phyloP scores from a whole-genome alignment of 768 basidiomycete species.

The Boletellus sp. region DNA sequence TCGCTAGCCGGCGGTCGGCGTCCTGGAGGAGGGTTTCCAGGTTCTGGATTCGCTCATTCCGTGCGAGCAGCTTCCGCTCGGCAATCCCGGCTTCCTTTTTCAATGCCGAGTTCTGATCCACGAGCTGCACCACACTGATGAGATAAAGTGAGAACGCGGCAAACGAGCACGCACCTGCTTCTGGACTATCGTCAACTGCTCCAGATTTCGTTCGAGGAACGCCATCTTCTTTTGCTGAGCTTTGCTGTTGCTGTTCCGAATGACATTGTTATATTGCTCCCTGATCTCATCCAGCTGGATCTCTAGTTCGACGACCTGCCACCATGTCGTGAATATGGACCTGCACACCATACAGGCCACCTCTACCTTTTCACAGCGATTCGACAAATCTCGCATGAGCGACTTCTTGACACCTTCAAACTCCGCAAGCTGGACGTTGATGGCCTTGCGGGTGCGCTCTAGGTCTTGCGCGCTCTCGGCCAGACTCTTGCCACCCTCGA shows the following conservation, averaged over 20 bases:
- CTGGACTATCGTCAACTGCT: slow-evolving; percentile 92
- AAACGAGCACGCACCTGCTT: slow-evolving; percentile 67
- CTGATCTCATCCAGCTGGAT: slow-evolving; percentile 98
- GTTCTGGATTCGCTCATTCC: slow-evolving; percentile 97
- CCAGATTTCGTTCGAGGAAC: slow-evolving; percentile 94
- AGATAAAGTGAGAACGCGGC: neutral
- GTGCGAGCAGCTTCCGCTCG: slow-evolving; percentile 91
- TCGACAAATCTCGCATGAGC: slow-evolving; percentile 97
- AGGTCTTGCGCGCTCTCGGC: slow-evolving; percentile 97
- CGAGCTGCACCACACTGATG: slow-evolving; percentile 57
- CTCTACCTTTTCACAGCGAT: slow-evolving; percentile 95
- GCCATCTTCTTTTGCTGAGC: slow-evolving; percentile 99
- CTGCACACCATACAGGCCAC: slow-evolving; percentile 10
- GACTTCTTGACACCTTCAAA: slow-evolving; percentile 99
- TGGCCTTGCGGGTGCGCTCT: slow-evolving; percentile 92
- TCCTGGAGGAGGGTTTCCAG: slow-evolving; percentile 90
- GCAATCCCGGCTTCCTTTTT: slow-evolving; percentile 98
- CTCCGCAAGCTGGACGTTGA: slow-evolving; percentile 96
- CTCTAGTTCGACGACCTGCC: slow-evolving; percentile 95
- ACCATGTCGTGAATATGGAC: slow-evolving; percentile 12
- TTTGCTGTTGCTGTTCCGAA: slow-evolving; percentile 96
- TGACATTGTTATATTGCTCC: slow-evolving; percentile 98
- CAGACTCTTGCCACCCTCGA: slow-evolving; percentile 94
- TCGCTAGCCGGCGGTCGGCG: slow-evolving; percentile 86
- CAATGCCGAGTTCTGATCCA: slow-evolving; percentile 94